phyloP scores from a whole-genome alignment of 2,329 filamentous ascomycete species.

The Tolypocladium album region DNA sequence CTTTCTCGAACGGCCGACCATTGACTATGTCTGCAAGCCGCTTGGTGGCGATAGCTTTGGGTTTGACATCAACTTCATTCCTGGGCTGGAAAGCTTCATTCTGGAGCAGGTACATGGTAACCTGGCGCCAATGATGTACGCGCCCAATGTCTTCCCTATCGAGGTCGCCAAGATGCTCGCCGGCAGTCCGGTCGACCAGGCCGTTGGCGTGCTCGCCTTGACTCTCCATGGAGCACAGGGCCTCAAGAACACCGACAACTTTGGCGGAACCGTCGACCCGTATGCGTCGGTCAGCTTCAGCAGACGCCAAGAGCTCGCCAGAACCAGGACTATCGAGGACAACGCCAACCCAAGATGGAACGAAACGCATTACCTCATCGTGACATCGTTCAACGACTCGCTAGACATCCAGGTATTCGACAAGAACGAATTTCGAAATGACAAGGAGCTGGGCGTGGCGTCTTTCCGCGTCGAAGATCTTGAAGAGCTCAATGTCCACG shows the following conservation, averaged over 20 bases:
- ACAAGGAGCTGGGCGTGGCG: constrained; percentile 84
- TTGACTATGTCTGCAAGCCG: constrained; percentile 97
- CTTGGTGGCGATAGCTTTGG: constrained; percentile 90
- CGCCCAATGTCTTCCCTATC: constrained; percentile 93
- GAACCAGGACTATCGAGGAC: constrained; percentile 80
- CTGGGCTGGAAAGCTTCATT: constrained; percentile 87
- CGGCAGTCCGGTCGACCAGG: constrained; percentile 87
- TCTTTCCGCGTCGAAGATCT: constrained; percentile 78
- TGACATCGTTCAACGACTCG: constrained; percentile 82
- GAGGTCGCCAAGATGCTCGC: constrained; percentile 98
- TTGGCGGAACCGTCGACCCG: constrained; percentile 83
- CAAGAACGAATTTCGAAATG: constrained; percentile 92
- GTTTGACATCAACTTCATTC: constrained; percentile 99
- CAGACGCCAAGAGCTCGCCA: constrained; percentile 66
- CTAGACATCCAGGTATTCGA: constrained; percentile 81
- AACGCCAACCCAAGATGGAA: constrained; percentile 87
- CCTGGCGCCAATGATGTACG: constrained; percentile 94
- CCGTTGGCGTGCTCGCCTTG: constrained; percentile 85
- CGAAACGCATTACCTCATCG: constrained; percentile 90
- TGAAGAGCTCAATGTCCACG: constrained; percentile 64
- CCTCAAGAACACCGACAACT: constrained; percentile 91
- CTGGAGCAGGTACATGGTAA: constrained; percentile 93
- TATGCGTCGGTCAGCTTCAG: constrained; percentile 82
- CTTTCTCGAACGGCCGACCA: constrained; percentile 78
- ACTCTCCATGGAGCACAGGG: constrained; percentile 86